These are phyloP conservation scores for Saccharomycopsis sp. DNA, from an alignment of 805 yeast genomes.

Conservation along the genomic window DNA sequence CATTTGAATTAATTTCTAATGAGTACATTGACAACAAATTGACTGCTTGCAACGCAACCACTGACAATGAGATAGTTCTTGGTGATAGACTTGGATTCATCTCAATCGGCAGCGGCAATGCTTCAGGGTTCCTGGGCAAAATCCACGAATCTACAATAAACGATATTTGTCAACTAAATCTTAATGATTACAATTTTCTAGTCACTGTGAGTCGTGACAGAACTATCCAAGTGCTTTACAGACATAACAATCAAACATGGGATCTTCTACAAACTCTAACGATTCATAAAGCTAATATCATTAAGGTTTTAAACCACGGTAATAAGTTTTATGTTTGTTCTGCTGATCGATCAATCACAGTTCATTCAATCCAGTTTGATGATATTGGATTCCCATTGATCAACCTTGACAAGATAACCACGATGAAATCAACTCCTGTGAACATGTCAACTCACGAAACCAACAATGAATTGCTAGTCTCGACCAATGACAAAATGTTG, in stretches of 20 bases:
- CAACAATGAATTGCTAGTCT: slow-evolving; percentile 38
- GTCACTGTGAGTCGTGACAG: slow-evolving; percentile 53
- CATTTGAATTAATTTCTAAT: not conserved
- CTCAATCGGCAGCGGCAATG: slow-evolving; percentile 23
- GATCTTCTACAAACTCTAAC: slow-evolving; percentile 52
- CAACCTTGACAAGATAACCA: slow-evolving; percentile 38
- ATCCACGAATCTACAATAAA: slow-evolving; percentile 50
- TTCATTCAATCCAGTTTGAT: slow-evolving; percentile 35
- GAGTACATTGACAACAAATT: slow-evolving; percentile 19
- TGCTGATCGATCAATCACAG: slow-evolving; percentile 52
- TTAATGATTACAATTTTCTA: slow-evolving; percentile 28
- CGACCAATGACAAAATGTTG: slow-evolving; percentile 46
- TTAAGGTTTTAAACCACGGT: slow-evolving; percentile 30
- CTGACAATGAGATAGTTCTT: slow-evolving; percentile 27
- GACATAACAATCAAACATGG: slow-evolving; percentile 33
- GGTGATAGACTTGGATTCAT: slow-evolving; percentile 49
- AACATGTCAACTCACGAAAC: slow-evolving; percentile 27
- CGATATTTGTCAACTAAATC: slow-evolving; percentile 34
- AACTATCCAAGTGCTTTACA: slow-evolving; percentile 49
- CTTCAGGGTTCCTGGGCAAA: slow-evolving; percentile 28
- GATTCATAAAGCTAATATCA: slow-evolving; percentile 47
- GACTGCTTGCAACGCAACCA: slow-evolving; percentile 22
- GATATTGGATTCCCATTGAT: slow-evolving; percentile 24
- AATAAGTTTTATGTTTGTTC: slow-evolving; percentile 45
- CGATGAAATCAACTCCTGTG: slow-evolving; percentile 46